These are phyloP conservation scores for Auriscalpium vulgare DNA, from an alignment of 768 basidiomycete species.

Conservation along the genomic window DNA sequence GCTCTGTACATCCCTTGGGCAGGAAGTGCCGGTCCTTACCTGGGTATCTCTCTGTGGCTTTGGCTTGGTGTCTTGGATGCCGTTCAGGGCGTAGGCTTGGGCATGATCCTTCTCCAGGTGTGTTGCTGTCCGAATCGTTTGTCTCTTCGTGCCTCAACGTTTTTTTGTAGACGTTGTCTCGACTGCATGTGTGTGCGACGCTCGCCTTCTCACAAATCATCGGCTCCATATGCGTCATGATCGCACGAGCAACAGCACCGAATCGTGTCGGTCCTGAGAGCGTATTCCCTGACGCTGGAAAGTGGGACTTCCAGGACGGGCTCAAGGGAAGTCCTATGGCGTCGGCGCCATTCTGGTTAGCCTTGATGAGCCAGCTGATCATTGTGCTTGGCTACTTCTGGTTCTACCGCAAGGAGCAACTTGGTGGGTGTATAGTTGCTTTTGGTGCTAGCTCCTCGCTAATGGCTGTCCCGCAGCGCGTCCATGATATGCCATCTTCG, in stretches of 20 bases:
- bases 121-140: background rate
- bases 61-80: conserved; percentile 95
- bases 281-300: conserved; percentile 88
- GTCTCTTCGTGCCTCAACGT: background rate
- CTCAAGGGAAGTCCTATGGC: conserved; percentile 77
- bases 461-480: conserved; percentile 15
- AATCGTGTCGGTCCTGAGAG: conserved; percentile 82
- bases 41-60: conserved; percentile 85
- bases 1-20: conserved; percentile 94
- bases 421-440: conserved; percentile 40
- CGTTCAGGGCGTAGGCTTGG: conserved; percentile 88
- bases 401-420: conserved; percentile 96
- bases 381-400: conserved; percentile 92
- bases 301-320: conserved; percentile 80
- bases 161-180: conserved; percentile 62
- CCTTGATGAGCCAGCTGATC: conserved; percentile 67
- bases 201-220: conserved; percentile 87
- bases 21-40: conserved; percentile 75
- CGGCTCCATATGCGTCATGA: conserved; percentile 85
- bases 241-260: conserved; percentile 86
- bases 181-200: conserved; percentile 90
- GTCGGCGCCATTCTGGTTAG: conserved; percentile 82
- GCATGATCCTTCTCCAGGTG: conserved; percentile 78
- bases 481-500: conserved; percentile 16
- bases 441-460: background rate